Base-by-base conservation (phyloP, 805 yeast genomes). In the Kodamaea sagamina region DNA sequence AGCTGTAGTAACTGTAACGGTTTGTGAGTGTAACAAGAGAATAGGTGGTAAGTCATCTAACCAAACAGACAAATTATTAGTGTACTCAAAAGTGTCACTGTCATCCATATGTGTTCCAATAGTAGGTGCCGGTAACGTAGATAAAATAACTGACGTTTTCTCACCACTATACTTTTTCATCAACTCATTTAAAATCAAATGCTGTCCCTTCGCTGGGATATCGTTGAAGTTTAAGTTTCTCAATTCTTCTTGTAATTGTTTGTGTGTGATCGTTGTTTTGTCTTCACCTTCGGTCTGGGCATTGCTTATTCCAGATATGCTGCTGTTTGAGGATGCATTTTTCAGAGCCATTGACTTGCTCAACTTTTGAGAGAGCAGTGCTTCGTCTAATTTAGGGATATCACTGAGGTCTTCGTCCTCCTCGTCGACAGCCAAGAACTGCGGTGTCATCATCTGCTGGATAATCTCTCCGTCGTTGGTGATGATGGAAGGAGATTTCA, bases 1-100 rank as follows among this genome's bases (percentile, higher is more conserved):
- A 25, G 96, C 93, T 4, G 97, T 90, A 0, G 99, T 92, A 2
- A 92, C 99, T 0, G 99, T 93, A 74, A 93, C 89, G 0, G 96
- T 85, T 67, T 89, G 95, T 0, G 97, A 88, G 57, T 93, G 92
- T 42, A 93, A 75, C 48, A 93, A 63, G 59, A 93, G 59, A 1
- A 81, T 75, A 0, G 98, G 97, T 0, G 97, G 97, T 29, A 93
- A 66, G 4, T 78, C 88, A 34, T 81, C 78, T 44, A 92, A 73
- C 93, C 97, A 88, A 4, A 86, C 63, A 36, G 89, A 85, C 40
- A 92, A 68, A 52, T 84, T 83, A 44, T 81, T 80, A 11, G 86
- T 79, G 58, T 89, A 92, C 26, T 86, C 89, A 32, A 80, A 64
- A 41, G 95, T 79, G 15, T 81, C 90, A 4, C 70, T 74, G 36